Conservation (phyloP, 176 grass and related monocot species). For the Oryza officinalis region DNA sequence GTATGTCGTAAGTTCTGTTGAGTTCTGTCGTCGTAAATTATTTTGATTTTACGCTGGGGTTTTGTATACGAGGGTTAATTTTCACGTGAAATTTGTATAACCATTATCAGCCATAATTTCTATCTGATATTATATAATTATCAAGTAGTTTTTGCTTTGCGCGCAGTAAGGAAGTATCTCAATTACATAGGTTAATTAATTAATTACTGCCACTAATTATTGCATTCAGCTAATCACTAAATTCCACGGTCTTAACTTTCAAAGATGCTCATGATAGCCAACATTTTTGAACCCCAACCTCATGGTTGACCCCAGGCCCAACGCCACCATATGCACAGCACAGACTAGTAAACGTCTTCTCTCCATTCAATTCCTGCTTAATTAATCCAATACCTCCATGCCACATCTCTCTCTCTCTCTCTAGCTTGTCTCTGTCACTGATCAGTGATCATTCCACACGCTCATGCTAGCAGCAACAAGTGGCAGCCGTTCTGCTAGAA, state of each 20-base stretch:
- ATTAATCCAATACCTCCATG: not conserved
- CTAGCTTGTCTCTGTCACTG: not conserved
- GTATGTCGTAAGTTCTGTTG: too few relatives aligned
- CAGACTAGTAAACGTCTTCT: not conserved
- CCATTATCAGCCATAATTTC: too few relatives aligned
- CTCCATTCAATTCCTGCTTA: not conserved
- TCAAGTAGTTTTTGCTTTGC: too few relatives aligned
- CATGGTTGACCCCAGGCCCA: slow-evolving; percentile 5
- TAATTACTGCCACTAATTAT: not conserved
- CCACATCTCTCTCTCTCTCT: not conserved
- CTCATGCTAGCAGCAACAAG: not conserved
- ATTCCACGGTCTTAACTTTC: slow-evolving; percentile 20
- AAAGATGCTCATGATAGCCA: slow-evolving; percentile 44
- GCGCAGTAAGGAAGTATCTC: too few relatives aligned
- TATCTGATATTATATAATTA: too few relatives aligned
- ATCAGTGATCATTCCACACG: not conserved
- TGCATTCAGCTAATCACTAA: not conserved
- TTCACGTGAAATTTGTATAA: too few relatives aligned
- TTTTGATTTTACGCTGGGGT: too few relatives aligned
- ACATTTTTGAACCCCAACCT: slow-evolving; percentile 22
- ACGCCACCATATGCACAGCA: not conserved
- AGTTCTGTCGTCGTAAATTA: too few relatives aligned
- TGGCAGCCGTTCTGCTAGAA: too few relatives aligned
- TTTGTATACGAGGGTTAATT: too few relatives aligned
- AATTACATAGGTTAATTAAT: too few relatives aligned